Base-by-base conservation (phyloP, 2,329 filamentous ascomycete species). In the Aspergillus latus region DNA sequence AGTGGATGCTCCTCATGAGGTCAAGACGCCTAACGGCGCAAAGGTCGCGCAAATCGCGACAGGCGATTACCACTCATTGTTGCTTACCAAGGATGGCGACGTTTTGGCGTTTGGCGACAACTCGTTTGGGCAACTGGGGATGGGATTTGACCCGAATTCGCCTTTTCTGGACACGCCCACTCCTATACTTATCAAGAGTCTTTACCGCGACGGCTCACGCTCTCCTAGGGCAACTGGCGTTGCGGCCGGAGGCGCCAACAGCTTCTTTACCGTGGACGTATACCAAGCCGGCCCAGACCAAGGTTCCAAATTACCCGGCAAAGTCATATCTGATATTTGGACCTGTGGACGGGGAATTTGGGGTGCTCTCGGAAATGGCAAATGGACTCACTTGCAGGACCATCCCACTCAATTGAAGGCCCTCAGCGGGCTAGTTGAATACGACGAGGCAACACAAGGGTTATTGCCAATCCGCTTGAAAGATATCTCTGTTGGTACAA, bases 21-120 rank as follows among this genome's bases (percentile, higher is more conserved):
- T 99, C 52, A 80, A 78, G 1, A 84, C 83, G 0, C 78, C 97
- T 2, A 84, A 83, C 54, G 89, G 87, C 4, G 88, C 88, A 61
- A 82, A 89, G 4, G 85, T 94, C 45, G 75, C 79, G 4, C 83
- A 89, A 62, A 87, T 97, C 56, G 92, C 93, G 1, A 79, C 90
- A 1, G 94, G 94, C 26, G 92, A 96, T 68, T 86, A 87, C 63
- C 94, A 99, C 75, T 96, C 91, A 3, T 76, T 95, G 1, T 89
- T 86, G 0, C 80, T 92, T 13, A 90, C 93, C 68, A 84, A 84
- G 58, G 80, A 88, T 51, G 93, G 93, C 13, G 84, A 86, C 13
- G 82, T 94, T 13, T 96, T 94, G 72, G 81, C 86, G 6, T 97
- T 96, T 75, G 94, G 94, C 37, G 92, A 97, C 72, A 97, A 97